Base-by-base conservation (phyloP, 1,139 yeast species). In the Debaryomyces fabryi region DNA sequence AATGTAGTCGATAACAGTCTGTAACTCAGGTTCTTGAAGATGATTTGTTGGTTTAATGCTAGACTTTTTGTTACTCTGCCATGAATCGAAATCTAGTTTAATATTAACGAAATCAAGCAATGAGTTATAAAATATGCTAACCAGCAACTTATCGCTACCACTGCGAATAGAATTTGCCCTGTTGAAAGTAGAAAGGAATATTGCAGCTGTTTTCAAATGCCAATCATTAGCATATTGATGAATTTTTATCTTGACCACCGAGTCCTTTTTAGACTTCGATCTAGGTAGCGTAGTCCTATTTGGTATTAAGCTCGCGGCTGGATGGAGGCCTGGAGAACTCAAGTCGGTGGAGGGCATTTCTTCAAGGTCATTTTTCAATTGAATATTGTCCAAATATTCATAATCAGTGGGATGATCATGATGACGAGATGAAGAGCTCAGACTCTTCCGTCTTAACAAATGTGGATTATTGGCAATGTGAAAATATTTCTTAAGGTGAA, bases 101-200 rank as follows among this genome's bases (percentile, higher is more conserved):
- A 88, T 76, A 58, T 88, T 88, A 23, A 90, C 83, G 64, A 77
- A 88, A 63, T 93, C 98, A 2, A 88, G 86, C 67, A 91, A 72
- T 3, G 88, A 78, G 62, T 92, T 92, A 69, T 92, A 93, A 58
- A 91, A 93, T 1, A 68, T 58, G 12, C 83, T 77, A 4, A 75
- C 69, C 0, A 85, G 78, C 0, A 82, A 58, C 41, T 68, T 72
- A 23, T 57, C 57, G 49, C 47, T 58, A 21, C 25, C 49, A 53
- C 52, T 44, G 52, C 81, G 61, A 10, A 70, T 64, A 20, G 58
- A 52, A 57, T 85, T 86, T 1, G 89, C 85, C 42, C 69, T 68
- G 58, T 79, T 79, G 30, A 86, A 76, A 10, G 82, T 62, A 0
- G 83, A 73, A 55, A 88, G 68, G 1, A 85, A 72, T 27, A 78